Conservation (phyloP, 352 stramenopile species). For the Phytophthora podocarpi region DNA sequence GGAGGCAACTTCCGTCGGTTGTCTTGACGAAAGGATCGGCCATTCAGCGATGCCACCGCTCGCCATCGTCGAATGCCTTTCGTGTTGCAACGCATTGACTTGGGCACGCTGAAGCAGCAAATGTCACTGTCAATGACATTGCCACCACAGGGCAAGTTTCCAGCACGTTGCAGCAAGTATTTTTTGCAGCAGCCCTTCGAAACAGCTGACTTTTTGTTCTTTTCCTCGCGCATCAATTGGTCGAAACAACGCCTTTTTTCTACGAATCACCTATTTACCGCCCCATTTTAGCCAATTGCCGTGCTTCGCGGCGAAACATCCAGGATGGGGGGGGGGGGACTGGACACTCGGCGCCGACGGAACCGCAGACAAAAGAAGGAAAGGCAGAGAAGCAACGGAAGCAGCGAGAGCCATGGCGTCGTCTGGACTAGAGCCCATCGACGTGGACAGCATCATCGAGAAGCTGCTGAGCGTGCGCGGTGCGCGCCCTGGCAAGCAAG, state of each 20-base stretch:
- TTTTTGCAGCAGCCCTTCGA: not conserved
- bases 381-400: conserved; percentile 32
- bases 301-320: conserved; percentile 14
- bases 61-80: no score
- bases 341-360: conserved; percentile 12
- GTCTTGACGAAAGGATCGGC: no score
- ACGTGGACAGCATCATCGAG: conserved; percentile 89
- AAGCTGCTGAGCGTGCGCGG: conserved; percentile 91
- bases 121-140: no score
- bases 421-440: conserved; percentile 75
- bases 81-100: no score
- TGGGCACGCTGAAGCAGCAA: no score
- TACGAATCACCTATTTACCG: not conserved
- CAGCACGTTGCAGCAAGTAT: not conserved
- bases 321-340: conserved; percentile 19
- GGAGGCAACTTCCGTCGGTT: no score
- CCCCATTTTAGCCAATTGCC: conserved; percentile 17
- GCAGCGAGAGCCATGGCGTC: conserved; percentile 41
- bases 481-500: conserved; percentile 87
- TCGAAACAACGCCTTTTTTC: conserved; percentile 8
- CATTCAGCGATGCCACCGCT: no score
- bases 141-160: no score
- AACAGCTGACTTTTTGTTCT: conserved; percentile 21
- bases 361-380: conserved; percentile 34
- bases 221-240: conserved; percentile 12